Base-by-base conservation (phyloP, 176 grass and related monocot species). In the Oryza nivara region DNA sequence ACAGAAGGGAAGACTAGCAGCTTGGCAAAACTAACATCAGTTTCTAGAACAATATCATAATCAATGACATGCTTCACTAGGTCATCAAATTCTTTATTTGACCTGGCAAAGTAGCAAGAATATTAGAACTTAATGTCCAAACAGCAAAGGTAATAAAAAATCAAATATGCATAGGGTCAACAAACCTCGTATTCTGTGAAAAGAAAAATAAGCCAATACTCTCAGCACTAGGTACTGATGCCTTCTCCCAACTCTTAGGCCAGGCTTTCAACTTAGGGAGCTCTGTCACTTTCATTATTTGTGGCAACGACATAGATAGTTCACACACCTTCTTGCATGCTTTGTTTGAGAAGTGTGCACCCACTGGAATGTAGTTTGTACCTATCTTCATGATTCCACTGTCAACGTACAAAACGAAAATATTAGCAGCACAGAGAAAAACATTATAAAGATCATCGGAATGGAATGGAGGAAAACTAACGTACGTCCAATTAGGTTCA, bases 171-270 rank as follows among this genome's bases (percentile, higher is more conserved):
- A 80, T 58, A 25, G 58, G 66, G 11, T 70, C 17, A 45, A 69
- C 75, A 68, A 82, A 97, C 95, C 88, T 87, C 38, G 13, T 85
- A 86, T 84, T 68, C 51, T 82, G 23, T 2, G 84, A 71, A 68
- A 97, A 94, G 86, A 97, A 94, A 97, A 78, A 92, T 66, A 97
- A 88, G 56, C 78, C 88, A 88, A 92, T 89, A 58, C 73, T 77
- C 20, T 86, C 88, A 84, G 83, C 88, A 76, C 58, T 84, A 43
- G 82, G 90, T 60, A 71, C 73, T 10, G 67, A 89, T 81, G 26
- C 86, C 63, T 89, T 36, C 25, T 89, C 44, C 25, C 82, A 87
- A 35, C 72, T 81, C 84, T 72, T 89, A 80, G 90, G 92, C 89
- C 86, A 97, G 68, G 70, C 75, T 65, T 91, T 74, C 19, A 67